Evolutionary conservation across 129 eudicot species (phyloP), one percentile per base, ranked within the genome.

Genomic region (Daucus carota): DNA sequence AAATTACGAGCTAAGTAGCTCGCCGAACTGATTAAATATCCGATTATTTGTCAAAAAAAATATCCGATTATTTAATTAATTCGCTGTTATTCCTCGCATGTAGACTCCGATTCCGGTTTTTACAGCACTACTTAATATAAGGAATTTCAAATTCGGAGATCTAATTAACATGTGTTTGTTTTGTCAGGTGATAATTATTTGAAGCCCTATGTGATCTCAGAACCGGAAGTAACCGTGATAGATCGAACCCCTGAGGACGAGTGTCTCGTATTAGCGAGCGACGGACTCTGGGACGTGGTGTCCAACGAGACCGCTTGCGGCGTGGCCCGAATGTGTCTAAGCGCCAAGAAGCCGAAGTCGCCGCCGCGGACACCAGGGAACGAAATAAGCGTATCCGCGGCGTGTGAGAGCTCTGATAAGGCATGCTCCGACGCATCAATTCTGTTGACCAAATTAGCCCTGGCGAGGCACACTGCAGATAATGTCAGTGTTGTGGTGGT

Each of bases 211-310:
- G 99, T 94, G 75, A 89, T 91, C 73, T 86, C 97, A 13, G 96
- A 91, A 70, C 99, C 99, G 84, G 99, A 94, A 80, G 99, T 94
- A 84, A 94, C 94, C 59, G 78, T 91, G 12, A 91, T 90, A 40
- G 96, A 91, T 9, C 93, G 99, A 26, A 89, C 81, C 50, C 54
- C 75, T 0, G 96, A 86, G 10, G 99, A 91, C 60, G 96, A 91
- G 77, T 94, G 97, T 46, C 81, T 94, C 1, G 90, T 94, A 20
- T 73, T 94, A 4, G 99, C 99, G 1, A 95, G 92, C 40, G 99
- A 95, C 68, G 99, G 99, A 0, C 81, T 95, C 0, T 95, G 99
- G 99, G 99, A 94, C 44, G 99, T 94, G 62, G 99, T 94, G 44
- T 86, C 99, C 0, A 91, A 94, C 79, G 97, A 89, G 4, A 91